phyloP scores from a whole-genome alignment of 148 eudicot species.

The Rhododendron griersonianum region DNA sequence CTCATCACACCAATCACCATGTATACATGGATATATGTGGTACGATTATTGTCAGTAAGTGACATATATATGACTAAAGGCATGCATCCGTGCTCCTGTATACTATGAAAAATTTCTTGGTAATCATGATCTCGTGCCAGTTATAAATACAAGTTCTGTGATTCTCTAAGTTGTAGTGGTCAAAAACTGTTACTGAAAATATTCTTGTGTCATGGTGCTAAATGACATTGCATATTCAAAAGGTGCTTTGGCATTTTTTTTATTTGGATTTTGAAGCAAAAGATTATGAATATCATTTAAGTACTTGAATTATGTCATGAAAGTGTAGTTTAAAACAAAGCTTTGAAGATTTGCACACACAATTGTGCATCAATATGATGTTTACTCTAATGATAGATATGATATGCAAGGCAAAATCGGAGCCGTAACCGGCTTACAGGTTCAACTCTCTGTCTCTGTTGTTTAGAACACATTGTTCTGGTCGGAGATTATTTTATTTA shows the following conservation, averaged over 20 bases:
- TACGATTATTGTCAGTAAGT: neutral
- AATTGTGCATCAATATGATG: neutral
- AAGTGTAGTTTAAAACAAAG: neutral
- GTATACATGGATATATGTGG: neutral
- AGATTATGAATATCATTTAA: neutral
- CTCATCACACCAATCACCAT: neutral
- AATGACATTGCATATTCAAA: slow-evolving; percentile 1
- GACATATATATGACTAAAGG: neutral
- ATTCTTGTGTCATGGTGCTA: neutral
- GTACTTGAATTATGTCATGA: neutral
- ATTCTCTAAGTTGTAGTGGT: neutral
- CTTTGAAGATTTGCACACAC: neutral
- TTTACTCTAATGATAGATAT: neutral
- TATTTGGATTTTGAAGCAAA: neutral
- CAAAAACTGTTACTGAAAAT: neutral
- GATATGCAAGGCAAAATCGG: neutral
- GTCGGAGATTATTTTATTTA: neutral
- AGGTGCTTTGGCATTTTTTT: neutral
- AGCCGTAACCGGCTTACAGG: neutral
- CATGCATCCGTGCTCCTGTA: neutral
- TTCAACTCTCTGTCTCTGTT: neutral
- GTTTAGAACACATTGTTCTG: neutral
- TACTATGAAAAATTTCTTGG: neutral
- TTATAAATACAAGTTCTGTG: neutral
- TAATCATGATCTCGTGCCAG: neutral